Base-by-base conservation (phyloP, 306 rosid genomes). In the Crataegus laevigata region DNA sequence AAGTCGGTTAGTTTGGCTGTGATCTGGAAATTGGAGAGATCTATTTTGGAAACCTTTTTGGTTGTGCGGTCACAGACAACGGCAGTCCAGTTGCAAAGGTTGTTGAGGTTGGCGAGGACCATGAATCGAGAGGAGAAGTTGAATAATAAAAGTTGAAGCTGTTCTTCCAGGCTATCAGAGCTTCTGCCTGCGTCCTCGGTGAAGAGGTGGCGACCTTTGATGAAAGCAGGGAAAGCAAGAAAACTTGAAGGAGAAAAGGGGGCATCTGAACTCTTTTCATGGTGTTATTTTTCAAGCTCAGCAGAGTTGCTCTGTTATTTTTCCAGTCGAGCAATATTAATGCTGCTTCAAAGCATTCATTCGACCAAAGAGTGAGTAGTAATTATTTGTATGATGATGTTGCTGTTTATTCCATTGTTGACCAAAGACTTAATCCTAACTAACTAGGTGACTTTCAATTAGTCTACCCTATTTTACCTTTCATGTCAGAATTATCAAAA, bases 101-200 rank as follows among this genome's bases (percentile, higher is more conserved):
- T 81, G 83, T 59, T 64, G 71, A 81, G 26, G 73, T 85, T 86
- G 75, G 75, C 40, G 69, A 75, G 3, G 94, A 91, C 94, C 94
- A 87, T 43, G 89, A 87, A 19, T 52, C 72, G 45, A 84, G 63
- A 65, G 80, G 11, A n/a, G n/a, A n/a, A 3, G 84, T 76, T 43
- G 89, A 80, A 45, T 40, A 45, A 59, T 68, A 32, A 13, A 89
- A 66, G 43, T 59, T 84, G 10, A 89, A 66, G 51, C 60, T 84
- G 77, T 80, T 78, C 60, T 85, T 91, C 96, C 96, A 91, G 75
- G 70, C 80, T 45, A 89, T 19, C 34, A 91, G 89, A 66, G 90
- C 81, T 81, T 82, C 81, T 21, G 90, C 96, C 77, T 89, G 90
- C 34, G 87, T 8, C 85, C 15, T 82, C 25, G 78, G 78, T 2